Conservation (phyloP, 306 rosid genomes). For the Quercus rubra region DNA sequence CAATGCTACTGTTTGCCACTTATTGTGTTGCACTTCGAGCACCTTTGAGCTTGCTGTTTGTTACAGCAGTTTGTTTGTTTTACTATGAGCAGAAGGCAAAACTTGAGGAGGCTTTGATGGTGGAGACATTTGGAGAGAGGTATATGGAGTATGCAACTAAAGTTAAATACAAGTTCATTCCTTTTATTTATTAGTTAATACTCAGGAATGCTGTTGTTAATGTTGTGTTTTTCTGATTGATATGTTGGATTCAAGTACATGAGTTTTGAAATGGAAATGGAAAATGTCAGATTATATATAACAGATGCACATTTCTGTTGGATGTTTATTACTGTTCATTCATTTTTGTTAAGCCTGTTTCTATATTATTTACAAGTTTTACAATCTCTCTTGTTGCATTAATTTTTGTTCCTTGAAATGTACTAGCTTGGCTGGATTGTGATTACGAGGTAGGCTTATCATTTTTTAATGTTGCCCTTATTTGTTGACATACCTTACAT, state of each 20-base stretch:
- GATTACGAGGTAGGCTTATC: no score
- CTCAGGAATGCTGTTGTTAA: slow-evolving; percentile 15
- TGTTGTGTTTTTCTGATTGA: slow-evolving; percentile 4
- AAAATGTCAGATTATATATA: slow-evolving; percentile 8
- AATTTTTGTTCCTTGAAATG: not conserved
- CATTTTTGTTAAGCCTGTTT: not conserved
- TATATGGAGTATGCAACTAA: slow-evolving; percentile 72
- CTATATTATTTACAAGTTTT: not conserved
- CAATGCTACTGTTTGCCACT: slow-evolving; percentile 68
- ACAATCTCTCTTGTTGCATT: not conserved
- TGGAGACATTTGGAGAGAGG: slow-evolving; percentile 71
- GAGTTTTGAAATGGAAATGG: slow-evolving; percentile 10
- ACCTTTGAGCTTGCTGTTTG: slow-evolving; percentile 62
- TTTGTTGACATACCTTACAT: not conserved
- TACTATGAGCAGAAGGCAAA: slow-evolving; percentile 84
- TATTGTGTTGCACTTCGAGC: slow-evolving; percentile 75
- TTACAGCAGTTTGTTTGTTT: slow-evolving; percentile 61
- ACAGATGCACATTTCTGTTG: slow-evolving; percentile 2
- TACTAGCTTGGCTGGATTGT: not conserved
- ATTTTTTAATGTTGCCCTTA: no score
- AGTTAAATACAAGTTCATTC: slow-evolving; percentile 79
- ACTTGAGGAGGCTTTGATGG: slow-evolving; percentile 86
- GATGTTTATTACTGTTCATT: not conserved
- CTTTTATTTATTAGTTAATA: slow-evolving; percentile 63
- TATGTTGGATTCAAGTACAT: slow-evolving; percentile 24